These are phyloP conservation scores for Rhodamnia argentea DNA, from an alignment of 345 rosid genomes.

Conservation along the genomic window DNA sequence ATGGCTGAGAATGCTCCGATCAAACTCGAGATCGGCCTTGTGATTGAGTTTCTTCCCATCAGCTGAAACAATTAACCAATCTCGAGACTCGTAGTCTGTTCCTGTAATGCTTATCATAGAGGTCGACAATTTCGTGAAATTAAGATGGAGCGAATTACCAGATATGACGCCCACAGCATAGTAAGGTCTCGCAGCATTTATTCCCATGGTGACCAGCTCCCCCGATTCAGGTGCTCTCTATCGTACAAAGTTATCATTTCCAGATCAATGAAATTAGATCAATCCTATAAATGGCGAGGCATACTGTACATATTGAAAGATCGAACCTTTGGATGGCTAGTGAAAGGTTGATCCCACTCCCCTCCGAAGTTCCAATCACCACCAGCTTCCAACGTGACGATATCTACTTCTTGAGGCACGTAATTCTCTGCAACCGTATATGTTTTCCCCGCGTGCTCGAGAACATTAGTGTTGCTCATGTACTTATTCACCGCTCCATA, in stretches of 20 bases:
- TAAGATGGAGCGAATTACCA: neutral
- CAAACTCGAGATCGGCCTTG: constrained; percentile 23
- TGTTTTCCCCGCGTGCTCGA: neutral
- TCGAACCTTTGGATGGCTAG: constrained; percentile 35
- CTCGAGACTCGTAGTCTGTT: neutral
- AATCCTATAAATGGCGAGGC: no score
- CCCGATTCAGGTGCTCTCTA: constrained; percentile 24
- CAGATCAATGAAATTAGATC: no score
- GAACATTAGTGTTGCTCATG: neutral
- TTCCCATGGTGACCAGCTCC: constrained; percentile 24
- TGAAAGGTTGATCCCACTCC: constrained; percentile 28
- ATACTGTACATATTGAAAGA: neutral
- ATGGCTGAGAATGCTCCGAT: constrained; percentile 19
- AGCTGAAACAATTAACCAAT: constrained; percentile 1
- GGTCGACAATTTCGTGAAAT: neutral
- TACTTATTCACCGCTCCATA: neutral
- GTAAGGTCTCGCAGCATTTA: constrained; percentile 19
- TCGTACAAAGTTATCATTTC: neutral
- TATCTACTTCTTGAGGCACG: constrained; percentile 26
- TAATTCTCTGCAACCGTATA: constrained; percentile 19
- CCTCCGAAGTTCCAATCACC: constrained; percentile 19
- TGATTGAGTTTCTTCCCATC: constrained; percentile 27
- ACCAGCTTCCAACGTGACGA: constrained; percentile 8
- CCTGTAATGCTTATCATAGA: neutral
- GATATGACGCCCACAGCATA: constrained; percentile 24